phyloP scores from a whole-genome alignment of 169 alveolate genomes.

The Babesia caballi region DNA sequence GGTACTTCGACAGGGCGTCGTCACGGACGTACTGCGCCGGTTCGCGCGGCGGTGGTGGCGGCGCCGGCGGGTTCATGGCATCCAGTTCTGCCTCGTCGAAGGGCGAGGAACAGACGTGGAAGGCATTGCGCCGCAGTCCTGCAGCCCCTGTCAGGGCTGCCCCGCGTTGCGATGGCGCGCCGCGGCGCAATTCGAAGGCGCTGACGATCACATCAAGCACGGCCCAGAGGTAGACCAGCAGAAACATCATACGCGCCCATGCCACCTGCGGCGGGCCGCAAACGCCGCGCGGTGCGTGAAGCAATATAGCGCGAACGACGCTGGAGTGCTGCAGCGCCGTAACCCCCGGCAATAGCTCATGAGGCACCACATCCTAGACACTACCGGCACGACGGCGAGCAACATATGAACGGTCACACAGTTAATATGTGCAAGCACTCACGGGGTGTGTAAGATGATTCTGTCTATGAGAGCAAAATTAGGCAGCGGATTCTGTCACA shows the following conservation, averaged over 20 bases:
- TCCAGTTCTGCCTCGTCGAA: conserved; percentile 45
- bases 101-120: neutral
- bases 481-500: no score
- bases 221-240: neutral
- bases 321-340: neutral
- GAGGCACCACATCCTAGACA: no score
- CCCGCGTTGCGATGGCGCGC: neutral
- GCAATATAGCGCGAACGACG: neutral
- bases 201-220: neutral
- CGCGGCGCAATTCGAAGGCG: neutral
- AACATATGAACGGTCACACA: no score
- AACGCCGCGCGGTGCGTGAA: conserved; percentile 4
- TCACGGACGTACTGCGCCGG: conserved; percentile 50
- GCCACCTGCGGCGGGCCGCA: neutral
- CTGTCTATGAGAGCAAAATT: no score
- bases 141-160: neutral
- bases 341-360: no score
- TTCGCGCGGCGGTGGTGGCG: conserved; percentile 20
- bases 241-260: conserved; percentile 6
- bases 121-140: neutral
- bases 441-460: no score
- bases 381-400: no score
- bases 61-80: conserved; percentile 43
- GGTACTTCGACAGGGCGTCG: conserved; percentile 30
- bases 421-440: no score